Evolutionary conservation across 2,329 filamentous ascomycete species (phyloP).

Genomic region (Diaporthe citrichinensis): DNA sequence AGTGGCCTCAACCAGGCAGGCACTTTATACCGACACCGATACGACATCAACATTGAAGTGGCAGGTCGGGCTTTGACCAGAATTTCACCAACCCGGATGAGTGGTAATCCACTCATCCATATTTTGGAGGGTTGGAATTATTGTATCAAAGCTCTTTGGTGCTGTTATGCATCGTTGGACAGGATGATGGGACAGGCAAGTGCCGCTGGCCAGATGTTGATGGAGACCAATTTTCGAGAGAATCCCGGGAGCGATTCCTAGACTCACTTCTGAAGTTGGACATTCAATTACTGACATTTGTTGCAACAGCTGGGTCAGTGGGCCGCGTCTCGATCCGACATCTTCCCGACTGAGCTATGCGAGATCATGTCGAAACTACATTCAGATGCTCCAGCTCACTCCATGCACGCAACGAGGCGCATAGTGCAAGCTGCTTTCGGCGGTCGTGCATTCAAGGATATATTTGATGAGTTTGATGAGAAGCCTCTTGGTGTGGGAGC

Average conservation of each 20-base stretch:
- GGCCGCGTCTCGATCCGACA: conserved; percentile 96
- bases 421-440: conserved; percentile 88
- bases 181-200: neutral
- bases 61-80: neutral
- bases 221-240: neutral
- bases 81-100: neutral
- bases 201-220: neutral
- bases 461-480: conserved; percentile 96
- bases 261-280: neutral
- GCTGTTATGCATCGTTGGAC: neutral
- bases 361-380: conserved; percentile 94
- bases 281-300: conserved; percentile 18
- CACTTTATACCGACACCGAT: neutral
- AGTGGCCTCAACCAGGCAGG: neutral
- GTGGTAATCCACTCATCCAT: neutral
- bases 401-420: conserved; percentile 81
- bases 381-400: conserved; percentile 94
- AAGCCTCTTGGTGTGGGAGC: conserved; percentile 92
- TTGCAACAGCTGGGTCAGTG: conserved; percentile 86
- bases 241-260: neutral
- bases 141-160: neutral
- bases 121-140: neutral
- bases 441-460: conserved; percentile 85
- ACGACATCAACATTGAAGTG: neutral
- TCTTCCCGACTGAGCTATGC: conserved; percentile 95